These are phyloP conservation scores for maize (Zea mays) DNA, from an alignment of 176 grass and related monocot species.

Conservation along the genomic window Zm-B73-REFERENCE-NAM-5.0 NC_050100.1:221682001-221682500, in stretches of 20 bases:
- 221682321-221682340: neutral
- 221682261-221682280: neutral
- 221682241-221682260: neutral
- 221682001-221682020: conserved; percentile 36
- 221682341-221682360: neutral
- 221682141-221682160: neutral
- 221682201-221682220: conserved; percentile 42
- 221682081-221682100: neutral
- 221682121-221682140: neutral
- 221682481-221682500: no score
- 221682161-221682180: neutral
- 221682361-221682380: neutral
- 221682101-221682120: no score
- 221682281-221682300: conserved; percentile 15
- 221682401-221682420: neutral
- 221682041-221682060: no score
- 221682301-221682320: neutral
- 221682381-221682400: neutral
- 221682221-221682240: neutral
- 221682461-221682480: neutral
- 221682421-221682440: conserved; percentile 11
- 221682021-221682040: neutral
- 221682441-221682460: neutral
- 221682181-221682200: conserved; percentile 29
- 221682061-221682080: neutral